Evolutionary conservation across 257 asterid genomes (phyloP).

Genomic region (Galeopsis tetrahit): DNA sequence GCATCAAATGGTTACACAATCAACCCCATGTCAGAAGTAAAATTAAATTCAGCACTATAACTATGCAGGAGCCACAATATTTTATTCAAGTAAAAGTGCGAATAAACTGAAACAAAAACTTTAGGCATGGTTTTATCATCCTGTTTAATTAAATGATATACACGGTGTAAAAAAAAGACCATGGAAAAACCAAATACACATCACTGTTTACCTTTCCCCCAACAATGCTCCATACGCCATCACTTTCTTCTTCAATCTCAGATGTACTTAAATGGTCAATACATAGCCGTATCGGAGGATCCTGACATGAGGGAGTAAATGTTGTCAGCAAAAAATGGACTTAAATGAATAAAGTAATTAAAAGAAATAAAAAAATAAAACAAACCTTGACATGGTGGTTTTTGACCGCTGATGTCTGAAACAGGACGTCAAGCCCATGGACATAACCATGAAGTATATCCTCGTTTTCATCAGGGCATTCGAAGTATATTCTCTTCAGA

Average conservation of each 20-base stretch:
- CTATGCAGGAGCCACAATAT: constrained; percentile 11
- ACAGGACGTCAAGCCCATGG: constrained; percentile 53
- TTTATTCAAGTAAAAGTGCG: not conserved
- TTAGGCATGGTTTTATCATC: not conserved
- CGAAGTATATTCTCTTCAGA: constrained; percentile 41
- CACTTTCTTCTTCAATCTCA: constrained; percentile 79
- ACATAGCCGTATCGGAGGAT: constrained; percentile 65
- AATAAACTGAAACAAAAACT: constrained; percentile 10
- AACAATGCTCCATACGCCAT: constrained; percentile 91
- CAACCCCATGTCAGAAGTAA: not conserved
- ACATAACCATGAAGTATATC: constrained; percentile 56
- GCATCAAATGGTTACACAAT: not conserved
- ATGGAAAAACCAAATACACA: constrained; percentile 12
- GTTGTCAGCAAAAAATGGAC: constrained; percentile 23
- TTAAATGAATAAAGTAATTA: not conserved
- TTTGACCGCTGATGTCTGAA: constrained; percentile 42
- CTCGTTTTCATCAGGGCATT: constrained; percentile 54
- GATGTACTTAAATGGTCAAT: constrained; percentile 68
- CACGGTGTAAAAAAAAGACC: constrained; percentile 14
- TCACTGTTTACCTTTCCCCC: constrained; percentile 80
- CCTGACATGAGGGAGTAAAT: constrained; percentile 48
- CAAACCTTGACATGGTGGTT: constrained; percentile 60
- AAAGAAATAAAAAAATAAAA: not conserved
- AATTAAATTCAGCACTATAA: not conserved
- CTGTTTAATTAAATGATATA: constrained; percentile 2